These are phyloP conservation scores for Sparassis latifolia DNA, from an alignment of 1,284 basidiomycete species.

Conservation along the genomic window DNA sequence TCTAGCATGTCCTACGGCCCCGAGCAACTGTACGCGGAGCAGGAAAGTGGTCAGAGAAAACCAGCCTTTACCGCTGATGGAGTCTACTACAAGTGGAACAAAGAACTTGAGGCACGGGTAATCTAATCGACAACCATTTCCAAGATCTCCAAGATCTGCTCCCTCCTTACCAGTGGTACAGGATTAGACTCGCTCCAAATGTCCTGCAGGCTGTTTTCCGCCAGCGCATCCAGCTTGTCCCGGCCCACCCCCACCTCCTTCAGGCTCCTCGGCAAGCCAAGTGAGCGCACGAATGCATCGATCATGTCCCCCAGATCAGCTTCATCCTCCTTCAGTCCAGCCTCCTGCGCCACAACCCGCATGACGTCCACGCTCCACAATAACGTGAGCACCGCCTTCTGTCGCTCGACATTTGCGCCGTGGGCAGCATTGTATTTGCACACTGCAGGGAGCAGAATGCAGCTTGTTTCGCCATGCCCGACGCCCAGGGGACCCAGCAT, in stretches of 20 bases:
- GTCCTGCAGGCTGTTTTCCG: slow-evolving; percentile 6
- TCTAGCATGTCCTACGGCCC: too few species aligned
- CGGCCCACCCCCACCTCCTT: slow-evolving; percentile 7
- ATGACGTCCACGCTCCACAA: slow-evolving; percentile 1
- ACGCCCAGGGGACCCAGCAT: neutral
- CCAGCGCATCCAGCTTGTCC: slow-evolving; percentile 3
- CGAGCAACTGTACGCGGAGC: too few species aligned
- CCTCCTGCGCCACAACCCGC: neutral
- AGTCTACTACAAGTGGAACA: too few species aligned
- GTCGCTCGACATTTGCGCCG: slow-evolving; percentile 2
- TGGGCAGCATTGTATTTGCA: slow-evolving; percentile 8
- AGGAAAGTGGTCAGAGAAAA: too few species aligned
- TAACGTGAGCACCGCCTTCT: slow-evolving; percentile 1
- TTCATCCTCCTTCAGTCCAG: slow-evolving; percentile 1
- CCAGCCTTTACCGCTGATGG: too few species aligned
- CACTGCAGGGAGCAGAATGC: slow-evolving; percentile 8
- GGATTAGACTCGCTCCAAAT: slow-evolving; percentile 7
- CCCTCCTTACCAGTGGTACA: slow-evolving; percentile 1
- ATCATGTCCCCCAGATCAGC: slow-evolving; percentile 6
- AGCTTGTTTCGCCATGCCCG: slow-evolving; percentile 7
- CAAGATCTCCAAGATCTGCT: slow-evolving; percentile 8
- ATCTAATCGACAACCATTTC: too few species aligned
- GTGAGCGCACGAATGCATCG: slow-evolving; percentile 1
- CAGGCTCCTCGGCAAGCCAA: slow-evolving; percentile 8
- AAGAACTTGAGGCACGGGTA: too few species aligned